These are phyloP conservation scores for Penicillium longicatenatum DNA, from an alignment of 495 filamentous ascomycete species.

Conservation along the genomic window DNA sequence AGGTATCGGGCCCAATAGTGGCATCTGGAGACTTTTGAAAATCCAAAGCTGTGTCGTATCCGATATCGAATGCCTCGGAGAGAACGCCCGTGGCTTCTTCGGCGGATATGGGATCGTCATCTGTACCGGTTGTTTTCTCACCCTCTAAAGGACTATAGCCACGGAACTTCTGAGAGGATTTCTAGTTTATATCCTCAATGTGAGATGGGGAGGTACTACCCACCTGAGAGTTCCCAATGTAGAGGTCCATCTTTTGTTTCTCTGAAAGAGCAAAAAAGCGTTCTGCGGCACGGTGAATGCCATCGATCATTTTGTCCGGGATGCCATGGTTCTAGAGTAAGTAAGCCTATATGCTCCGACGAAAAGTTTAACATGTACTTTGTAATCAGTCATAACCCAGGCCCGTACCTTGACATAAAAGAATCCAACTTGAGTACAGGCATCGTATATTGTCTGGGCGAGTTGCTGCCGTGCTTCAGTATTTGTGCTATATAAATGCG, in stretches of 20 bases:
- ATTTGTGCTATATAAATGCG: slow-evolving; percentile 29
- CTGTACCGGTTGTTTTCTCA: slow-evolving; percentile 30
- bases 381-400: too few species aligned
- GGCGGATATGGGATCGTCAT: slow-evolving; percentile 14
- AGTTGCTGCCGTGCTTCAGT: slow-evolving; percentile 35
- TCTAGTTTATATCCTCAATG: not conserved
- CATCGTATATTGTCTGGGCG: slow-evolving; percentile 43
- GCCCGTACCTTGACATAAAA: slow-evolving; percentile 51
- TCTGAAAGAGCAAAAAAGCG: slow-evolving; percentile 50
- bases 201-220: not conserved
- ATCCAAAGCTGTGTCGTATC: slow-evolving; percentile 40
- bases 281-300: slow-evolving; percentile 41
- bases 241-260: slow-evolving; percentile 49
- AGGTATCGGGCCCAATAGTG: slow-evolving; percentile 20
- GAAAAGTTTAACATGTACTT: too few species aligned
- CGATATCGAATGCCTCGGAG: slow-evolving; percentile 45
- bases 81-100: slow-evolving; percentile 25
- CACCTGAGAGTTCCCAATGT: slow-evolving; percentile 37
- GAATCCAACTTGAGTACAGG: slow-evolving; percentile 57
- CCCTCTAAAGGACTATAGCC: slow-evolving; percentile 35
- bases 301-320: slow-evolving; percentile 33
- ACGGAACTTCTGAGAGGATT: slow-evolving; percentile 29
- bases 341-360: not conserved
- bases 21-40: slow-evolving; percentile 21
- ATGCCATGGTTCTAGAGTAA: slow-evolving; percentile 39